phyloP scores from a whole-genome alignment of 768 basidiomycete species.

The Hydnomerulius pinastri region DNA sequence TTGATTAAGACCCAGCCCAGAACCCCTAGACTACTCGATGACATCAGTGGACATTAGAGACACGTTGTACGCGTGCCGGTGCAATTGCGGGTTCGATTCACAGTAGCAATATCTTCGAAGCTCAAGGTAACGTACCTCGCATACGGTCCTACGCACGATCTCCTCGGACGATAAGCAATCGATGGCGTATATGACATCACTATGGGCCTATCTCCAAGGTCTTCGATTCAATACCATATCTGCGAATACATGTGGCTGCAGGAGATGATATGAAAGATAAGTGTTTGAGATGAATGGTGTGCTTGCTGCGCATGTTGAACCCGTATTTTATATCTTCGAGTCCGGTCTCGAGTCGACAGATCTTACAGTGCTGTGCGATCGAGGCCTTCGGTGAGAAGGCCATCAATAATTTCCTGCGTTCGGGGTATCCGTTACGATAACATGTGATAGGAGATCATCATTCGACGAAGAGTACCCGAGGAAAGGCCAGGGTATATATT shows the following conservation, averaged over 20 bases:
- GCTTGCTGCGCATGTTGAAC: conserved; percentile 12
- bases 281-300: conserved; percentile 9
- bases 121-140: too few relatives aligned
- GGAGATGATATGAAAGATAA: conserved; percentile 18
- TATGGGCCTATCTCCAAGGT: neutral
- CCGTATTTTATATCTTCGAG: too few relatives aligned
- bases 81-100: too few relatives aligned
- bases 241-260: neutral
- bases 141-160: conserved; percentile 17
- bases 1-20: conserved; percentile 2
- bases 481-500: conserved; percentile 1
- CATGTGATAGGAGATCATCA: conserved; percentile 20
- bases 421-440: conserved; percentile 6
- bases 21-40: too few relatives aligned
- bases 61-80: too few relatives aligned
- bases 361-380: neutral
- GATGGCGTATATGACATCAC: neutral
- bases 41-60: too few relatives aligned
- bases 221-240: too few relatives aligned
- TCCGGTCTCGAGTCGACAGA: too few relatives aligned
- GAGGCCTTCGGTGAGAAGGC: conserved; percentile 5
- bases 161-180: conserved; percentile 23
- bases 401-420: conserved; percentile 11
- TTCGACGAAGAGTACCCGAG: conserved; percentile 22
- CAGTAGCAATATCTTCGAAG: too few relatives aligned